phyloP scores from a whole-genome alignment of 192 early-diverging fungal species.

The Coemansia sp. region DNA sequence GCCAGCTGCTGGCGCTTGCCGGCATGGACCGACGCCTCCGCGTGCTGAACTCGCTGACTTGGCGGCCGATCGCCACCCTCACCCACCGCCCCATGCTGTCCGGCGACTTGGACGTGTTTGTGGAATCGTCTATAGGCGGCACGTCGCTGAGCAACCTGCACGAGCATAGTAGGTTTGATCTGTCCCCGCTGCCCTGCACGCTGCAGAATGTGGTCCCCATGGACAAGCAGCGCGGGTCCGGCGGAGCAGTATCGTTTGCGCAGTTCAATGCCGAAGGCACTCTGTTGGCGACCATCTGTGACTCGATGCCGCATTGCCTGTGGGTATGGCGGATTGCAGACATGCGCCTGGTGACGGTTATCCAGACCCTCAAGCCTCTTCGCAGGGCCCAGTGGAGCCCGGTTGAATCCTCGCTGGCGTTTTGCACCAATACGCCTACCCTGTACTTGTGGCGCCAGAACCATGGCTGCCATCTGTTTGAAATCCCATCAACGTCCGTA shows the following conservation, averaged over 20 bases:
- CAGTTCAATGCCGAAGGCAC: constrained; percentile 39
- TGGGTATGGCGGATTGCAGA: constrained; percentile 40
- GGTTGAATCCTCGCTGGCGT: constrained; percentile 26
- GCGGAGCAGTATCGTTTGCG: constrained; percentile 4
- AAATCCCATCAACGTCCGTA: constrained; percentile 22
- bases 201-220: constrained; percentile 13
- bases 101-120: constrained; percentile 32
- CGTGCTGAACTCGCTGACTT: constrained; percentile 48
- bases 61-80: constrained; percentile 38
- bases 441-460: constrained; percentile 48
- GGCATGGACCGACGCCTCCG: constrained; percentile 30
- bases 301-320: constrained; percentile 34
- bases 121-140: not conserved
- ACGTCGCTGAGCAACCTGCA: constrained; percentile 3
- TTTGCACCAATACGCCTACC: constrained; percentile 26
- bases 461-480: constrained; percentile 30
- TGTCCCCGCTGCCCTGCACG: constrained; percentile 13
- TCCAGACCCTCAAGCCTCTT: constrained; percentile 35
- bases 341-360: constrained; percentile 27
- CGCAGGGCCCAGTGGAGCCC: constrained; percentile 42
- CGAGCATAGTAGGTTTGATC: constrained; percentile 26
- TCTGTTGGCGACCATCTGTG: constrained; percentile 25
- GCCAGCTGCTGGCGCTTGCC: constrained; percentile 44
- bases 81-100: constrained; percentile 9
- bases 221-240: constrained; percentile 22